phyloP scores from a whole-genome alignment of 768 basidiomycete genomes.

The Dacryopinax spathularia region DNA sequence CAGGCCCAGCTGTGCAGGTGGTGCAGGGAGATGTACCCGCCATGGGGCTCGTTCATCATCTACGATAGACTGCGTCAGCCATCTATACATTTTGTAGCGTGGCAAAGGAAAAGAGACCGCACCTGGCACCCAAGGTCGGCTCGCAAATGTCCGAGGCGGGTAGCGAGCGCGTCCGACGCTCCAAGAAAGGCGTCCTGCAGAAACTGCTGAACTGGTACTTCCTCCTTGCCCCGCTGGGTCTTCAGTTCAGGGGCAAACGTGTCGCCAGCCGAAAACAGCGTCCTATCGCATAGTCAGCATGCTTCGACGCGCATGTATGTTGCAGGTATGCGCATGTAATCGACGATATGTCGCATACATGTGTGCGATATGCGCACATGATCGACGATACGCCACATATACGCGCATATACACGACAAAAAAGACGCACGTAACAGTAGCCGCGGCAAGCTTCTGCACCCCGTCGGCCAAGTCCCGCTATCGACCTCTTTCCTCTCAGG shows the following conservation, averaged over 20 bases:
- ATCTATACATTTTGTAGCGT: too few species aligned
- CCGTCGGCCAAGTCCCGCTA: slow-evolving; percentile 79
- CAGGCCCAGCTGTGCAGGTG: slow-evolving; percentile 82
- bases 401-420: neutral
- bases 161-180: slow-evolving; percentile 56
- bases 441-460: slow-evolving; percentile 83
- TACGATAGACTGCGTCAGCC: slow-evolving; percentile 25
- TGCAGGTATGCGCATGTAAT: too few species aligned
- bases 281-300: slow-evolving; percentile 35
- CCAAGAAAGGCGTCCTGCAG: slow-evolving; percentile 69
- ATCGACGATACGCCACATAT: neutral
- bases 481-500: slow-evolving; percentile 65
- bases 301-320: too few species aligned
- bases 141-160: slow-evolving; percentile 55
- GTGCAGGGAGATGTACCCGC: slow-evolving; percentile 72
- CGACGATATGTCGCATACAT: slow-evolving; percentile 8
- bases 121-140: slow-evolving; percentile 86
- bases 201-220: slow-evolving; percentile 60
- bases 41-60: slow-evolving; percentile 91
- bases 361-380: neutral
- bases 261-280: slow-evolving; percentile 86
- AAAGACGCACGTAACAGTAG: slow-evolving; percentile 56
- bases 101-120: slow-evolving; percentile 12
- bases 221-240: slow-evolving; percentile 31
- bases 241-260: slow-evolving; percentile 65